Conservation (phyloP, 192 early-diverging fungal genomes). For the Entomortierella beljakovae region DNA sequence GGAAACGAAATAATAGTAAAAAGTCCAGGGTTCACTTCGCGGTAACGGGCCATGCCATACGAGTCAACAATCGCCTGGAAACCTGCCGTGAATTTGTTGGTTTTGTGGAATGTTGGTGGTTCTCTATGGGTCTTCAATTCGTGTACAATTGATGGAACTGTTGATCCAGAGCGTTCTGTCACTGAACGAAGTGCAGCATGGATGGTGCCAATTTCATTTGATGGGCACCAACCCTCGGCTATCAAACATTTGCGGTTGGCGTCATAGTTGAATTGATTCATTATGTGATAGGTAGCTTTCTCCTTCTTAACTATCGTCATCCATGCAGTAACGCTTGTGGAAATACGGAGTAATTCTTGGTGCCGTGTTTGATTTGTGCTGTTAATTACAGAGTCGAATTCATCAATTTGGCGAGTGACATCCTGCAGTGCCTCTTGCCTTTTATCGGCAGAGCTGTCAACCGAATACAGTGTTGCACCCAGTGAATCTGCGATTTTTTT, state of each 20-base stretch:
- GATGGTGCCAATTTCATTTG: conserved; percentile 81
- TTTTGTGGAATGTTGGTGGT: conserved; percentile 94
- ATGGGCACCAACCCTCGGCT: conserved; percentile 98
- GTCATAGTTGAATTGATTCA: conserved; percentile 97
- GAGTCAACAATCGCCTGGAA: conserved; percentile 98
- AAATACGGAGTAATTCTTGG: conserved; percentile 84
- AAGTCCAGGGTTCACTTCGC: conserved; percentile 98
- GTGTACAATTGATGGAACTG: conserved; percentile 86
- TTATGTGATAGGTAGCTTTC: conserved; percentile 95
- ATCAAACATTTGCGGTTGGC: conserved; percentile 91
- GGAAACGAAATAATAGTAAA: conserved; percentile 98
- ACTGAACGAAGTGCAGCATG: conserved; percentile 89
- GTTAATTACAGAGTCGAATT: conserved; percentile 82
- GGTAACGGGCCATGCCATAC: conserved; percentile 95
- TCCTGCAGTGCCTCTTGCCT: conserved; percentile 84
- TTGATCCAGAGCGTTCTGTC: conserved; percentile 76
- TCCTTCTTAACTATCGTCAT: conserved; percentile 93
- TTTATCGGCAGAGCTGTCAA: conserved; percentile 84
- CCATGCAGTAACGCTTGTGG: conserved; percentile 90
- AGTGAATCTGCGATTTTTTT: conserved; percentile 93
- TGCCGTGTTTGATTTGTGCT: conserved; percentile 86
- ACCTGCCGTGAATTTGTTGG: conserved; percentile 94
- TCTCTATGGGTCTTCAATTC: conserved; percentile 86
- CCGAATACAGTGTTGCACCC: conserved; percentile 93
- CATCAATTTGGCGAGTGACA: conserved; percentile 87